These are phyloP conservation scores for Colletotrichum sp. DNA, from an alignment of 2,329 filamentous ascomycete genomes.

Conservation along the genomic window DNA sequence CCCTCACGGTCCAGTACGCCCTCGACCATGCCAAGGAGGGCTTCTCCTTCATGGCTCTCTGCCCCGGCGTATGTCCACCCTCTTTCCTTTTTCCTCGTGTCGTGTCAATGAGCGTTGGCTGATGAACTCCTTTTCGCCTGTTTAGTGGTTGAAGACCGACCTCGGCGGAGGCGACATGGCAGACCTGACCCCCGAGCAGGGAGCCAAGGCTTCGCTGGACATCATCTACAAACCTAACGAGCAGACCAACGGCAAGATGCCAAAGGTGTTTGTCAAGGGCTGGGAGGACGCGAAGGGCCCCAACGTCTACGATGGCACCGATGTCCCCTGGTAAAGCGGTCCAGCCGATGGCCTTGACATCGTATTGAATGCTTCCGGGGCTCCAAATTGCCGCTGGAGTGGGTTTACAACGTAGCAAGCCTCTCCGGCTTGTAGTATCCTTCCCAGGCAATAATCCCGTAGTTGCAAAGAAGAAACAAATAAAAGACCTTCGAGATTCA, in stretches of 20 bases:
- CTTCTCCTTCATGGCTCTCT: slow-evolving; percentile 46
- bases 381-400: no score
- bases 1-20: slow-evolving; percentile 49
- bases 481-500: no score
- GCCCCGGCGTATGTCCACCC: no score
- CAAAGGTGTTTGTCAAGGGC: slow-evolving; percentile 20
- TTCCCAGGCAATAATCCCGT: no score
- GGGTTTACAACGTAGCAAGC: no score
- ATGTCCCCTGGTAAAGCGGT: background rate
- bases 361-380: no score
- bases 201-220: slow-evolving; percentile 31
- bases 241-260: slow-evolving; percentile 20
- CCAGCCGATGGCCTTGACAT: no score
- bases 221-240: background rate
- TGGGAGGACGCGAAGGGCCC: slow-evolving; percentile 1
- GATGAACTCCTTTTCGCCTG: no score
- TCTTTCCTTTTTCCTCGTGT: no score
- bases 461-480: no score
- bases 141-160: slow-evolving; percentile 29
- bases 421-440: no score
- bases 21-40: slow-evolving; percentile 38
- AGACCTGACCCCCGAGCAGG: slow-evolving; percentile 44
- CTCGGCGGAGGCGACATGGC: slow-evolving; percentile 40
- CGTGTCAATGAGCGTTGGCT: no score
- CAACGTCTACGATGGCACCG: slow-evolving; percentile 9